Evolutionary conservation across 441 rosid genomes (phyloP), one percentile per base, ranked within the genome.

Genomic region (Capsella rubella): DNA sequence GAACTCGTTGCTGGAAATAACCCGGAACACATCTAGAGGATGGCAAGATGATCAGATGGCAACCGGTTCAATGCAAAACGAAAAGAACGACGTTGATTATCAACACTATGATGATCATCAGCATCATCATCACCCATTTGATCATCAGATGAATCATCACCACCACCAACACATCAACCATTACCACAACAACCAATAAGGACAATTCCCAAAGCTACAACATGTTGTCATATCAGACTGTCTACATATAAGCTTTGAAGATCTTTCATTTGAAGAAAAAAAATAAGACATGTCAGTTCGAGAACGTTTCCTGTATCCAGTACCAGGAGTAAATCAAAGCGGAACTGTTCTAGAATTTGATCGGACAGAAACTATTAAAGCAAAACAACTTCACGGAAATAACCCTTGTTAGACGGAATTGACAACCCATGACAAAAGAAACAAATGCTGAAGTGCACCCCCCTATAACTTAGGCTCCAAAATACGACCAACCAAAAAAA

Each of bases 1-100:
- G 83, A 90, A 90, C 35, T 90, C 90, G 1, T 78, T 95, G 84
- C 83, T 92, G 4, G 96, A 90, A 80, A 78, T 95, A 69, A 88
- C 92, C 0, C 40, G 89, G 78, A 85, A 88, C 69, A 81, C 86
- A 13, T 72, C 85, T 2, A 83, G 80, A 61, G 85, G 68, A 46
- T 85, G 92, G 93, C 74, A 67, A 39, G 78, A 69, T 43, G 77
- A 83, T 35, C 90, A 83, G 71, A 81, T 82, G 64, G 81, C 51
- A 40, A 81, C 78, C 28, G 70, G 81, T 4, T 64, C 82, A 0
- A 86, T 86, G 61, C 69, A 75, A 73, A 73, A 75, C 21, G 69
- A 75, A 72, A 75, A 80, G 53, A 47, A 67, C 21, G 78, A 82
- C 10, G 70, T 76, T 69, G 87, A 82, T n/a, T 79, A 74, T 71